A percentile compares a stretch with the other conserved stretches of the same genome.
Conservation (phyloP, 306 rosid genomes). For the Acacia melanoxylon region DNA sequence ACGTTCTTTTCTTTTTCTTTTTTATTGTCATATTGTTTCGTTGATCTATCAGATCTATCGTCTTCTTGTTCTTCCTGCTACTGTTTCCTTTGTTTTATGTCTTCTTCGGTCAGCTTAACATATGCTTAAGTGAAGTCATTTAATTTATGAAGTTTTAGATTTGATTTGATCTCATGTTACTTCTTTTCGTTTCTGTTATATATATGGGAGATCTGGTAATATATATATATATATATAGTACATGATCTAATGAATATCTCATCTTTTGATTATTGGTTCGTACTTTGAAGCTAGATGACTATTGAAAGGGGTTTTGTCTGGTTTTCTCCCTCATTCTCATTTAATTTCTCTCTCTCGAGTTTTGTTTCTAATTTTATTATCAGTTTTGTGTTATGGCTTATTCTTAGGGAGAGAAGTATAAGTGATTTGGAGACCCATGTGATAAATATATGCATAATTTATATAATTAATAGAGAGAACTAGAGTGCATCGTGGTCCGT, state of each 20-base stretch:
- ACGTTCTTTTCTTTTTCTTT: background rate
- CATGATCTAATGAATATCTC: conserved; percentile 28
- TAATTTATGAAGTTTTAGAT: background rate
- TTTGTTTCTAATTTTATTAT: conserved; percentile 6
- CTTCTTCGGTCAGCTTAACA: background rate
- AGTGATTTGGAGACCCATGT: background rate
- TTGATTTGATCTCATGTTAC: conserved; percentile 19
- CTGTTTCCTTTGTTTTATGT: background rate
- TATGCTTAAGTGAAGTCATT: background rate
- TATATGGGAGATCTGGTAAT: conserved; percentile 37
- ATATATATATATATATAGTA: background rate
- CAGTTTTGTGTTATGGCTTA: too few species aligned
- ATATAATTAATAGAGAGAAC: background rate
- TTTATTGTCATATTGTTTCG: background rate
- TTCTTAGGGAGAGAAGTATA: background rate
- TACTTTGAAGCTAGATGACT: background rate
- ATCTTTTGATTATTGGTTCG: conserved; percentile 10
- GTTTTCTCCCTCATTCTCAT: background rate
- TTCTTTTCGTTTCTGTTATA: background rate
- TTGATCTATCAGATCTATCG: conserved; percentile 14
- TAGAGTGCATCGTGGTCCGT: background rate
- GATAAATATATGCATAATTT: background rate
- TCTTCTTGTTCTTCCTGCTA: background rate
- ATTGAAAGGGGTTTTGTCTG: background rate
- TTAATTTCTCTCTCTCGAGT: background rate